Base-by-base conservation (phyloP, 169 alveolate genomes). In the Plasmodium falciparum region DNA sequence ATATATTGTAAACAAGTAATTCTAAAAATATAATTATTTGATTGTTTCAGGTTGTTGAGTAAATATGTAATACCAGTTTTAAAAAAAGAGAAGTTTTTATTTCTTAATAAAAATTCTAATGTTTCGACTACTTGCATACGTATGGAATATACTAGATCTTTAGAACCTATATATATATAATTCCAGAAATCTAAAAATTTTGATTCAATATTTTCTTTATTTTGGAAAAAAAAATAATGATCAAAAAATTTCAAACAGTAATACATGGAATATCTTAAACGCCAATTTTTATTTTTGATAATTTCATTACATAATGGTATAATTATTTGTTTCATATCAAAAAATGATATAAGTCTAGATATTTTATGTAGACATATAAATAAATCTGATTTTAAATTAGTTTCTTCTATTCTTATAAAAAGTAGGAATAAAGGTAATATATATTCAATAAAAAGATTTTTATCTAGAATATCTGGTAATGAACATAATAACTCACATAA, bases 271-370 rank as follows among this genome's bases (percentile, higher is more conserved):
- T 39, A 67, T 73, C 88, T 20, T 49, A 86, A 61, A 59, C 92
- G 71, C 92, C 92, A 86, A 52, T 86, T 86, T 54, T 52, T 86
- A 61, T 72, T 86, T 72, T 86, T 86, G 15, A 62, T 70, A 72
- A 86, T 86, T 86, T 86, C 92, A 24, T 70, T 66, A 72, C 78
- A 59, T 67, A 86, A 39, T 12, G 92, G 92, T 33, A 86, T 86
- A n/a, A 86, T 86, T 5, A 86, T 86, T 86, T 86, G 92, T 71
- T 86, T 86, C 92, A 86, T 86, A 86, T 86, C 92, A 59, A 86
- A 70, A 72, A 45, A 86, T 29, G 92, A 86, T 29, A 86, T 86
- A 59, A 71, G 69, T 63, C 73, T 86, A 0, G 92, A 86, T 61
- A 86, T 86, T 86, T 86, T 86, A 65, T 86, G 92, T 39, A 86